Percentiles rank a stretch among this genome's conserved stretches.
Evolutionary conservation across 305 asterid genomes (phyloP).

Genomic region (Ilex paraguariensis): DNA sequence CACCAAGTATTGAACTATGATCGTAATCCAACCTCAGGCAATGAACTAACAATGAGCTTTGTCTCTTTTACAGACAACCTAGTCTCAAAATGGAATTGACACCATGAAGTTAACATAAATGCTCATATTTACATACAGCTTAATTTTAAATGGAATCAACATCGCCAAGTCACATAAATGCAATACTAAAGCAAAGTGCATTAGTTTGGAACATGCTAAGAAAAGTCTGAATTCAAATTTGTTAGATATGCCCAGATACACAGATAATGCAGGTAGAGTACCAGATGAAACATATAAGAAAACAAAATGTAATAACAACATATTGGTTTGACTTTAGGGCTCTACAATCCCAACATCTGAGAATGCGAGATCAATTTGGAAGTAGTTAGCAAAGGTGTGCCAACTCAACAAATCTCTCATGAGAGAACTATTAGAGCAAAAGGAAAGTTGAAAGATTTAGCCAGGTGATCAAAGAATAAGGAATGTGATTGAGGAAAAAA

Average conservation of each 20-base stretch:
- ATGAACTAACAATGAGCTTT: slow-evolving; percentile 52
- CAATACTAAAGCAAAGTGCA: too few relatives aligned
- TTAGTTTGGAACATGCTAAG: too few relatives aligned
- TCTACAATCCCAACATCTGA: not conserved
- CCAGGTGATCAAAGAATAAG: not conserved
- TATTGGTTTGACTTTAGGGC: not conserved
- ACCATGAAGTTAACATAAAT: too few relatives aligned
- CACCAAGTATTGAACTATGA: slow-evolving; percentile 16
- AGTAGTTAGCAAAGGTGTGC: too few relatives aligned
- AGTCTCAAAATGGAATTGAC: slow-evolving; percentile 9
- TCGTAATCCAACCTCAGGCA: slow-evolving; percentile 40
- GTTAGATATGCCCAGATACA: not conserved
- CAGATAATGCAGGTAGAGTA: too few relatives aligned
- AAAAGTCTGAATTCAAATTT: not conserved
- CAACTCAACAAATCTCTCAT: too few relatives aligned
- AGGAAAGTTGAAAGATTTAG: not conserved
- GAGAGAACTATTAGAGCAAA: not conserved
- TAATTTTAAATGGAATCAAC: slow-evolving; percentile 38
- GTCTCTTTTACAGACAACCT: slow-evolving; percentile 63
- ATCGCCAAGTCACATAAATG: not conserved
- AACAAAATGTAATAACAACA: not conserved
- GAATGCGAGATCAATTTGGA: too few relatives aligned
- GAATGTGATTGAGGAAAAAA: not conserved
- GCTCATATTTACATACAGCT: slow-evolving; percentile 41
- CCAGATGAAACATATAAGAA: too few relatives aligned